Evolutionary conservation across 2,329 filamentous ascomycete species (phyloP), one percentile per base, ranked within the genome.

Genomic region (Nemania sp.): DNA sequence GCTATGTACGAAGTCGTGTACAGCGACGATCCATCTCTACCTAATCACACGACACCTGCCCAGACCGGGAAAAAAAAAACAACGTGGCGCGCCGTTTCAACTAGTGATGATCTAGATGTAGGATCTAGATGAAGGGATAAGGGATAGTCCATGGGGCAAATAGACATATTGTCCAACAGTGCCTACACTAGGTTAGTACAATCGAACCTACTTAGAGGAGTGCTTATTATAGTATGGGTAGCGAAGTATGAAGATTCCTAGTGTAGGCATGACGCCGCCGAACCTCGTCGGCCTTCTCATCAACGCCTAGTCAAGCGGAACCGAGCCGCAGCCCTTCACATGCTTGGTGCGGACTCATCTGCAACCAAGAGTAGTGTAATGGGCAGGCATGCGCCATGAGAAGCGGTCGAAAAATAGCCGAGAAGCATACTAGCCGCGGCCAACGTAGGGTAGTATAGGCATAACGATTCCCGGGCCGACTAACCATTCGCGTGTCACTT

Each of bases 21-120:
- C 3, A 21, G 7, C 25, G 7, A 29, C 17, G n/a, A 2, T 32
- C 29, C 21, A 48, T 39, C 5, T 39, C 35, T 39, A 39, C 35
- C 35, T 50, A 21, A 42, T 58, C 54, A 58, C 49, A 45, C 54
- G 59, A 61, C 43, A 57, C 17, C 29, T 12, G 18, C 25, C 25
- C 25, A 29, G 25, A 3, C 7, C 25, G 25, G 25, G 7, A 29
- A 3, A 29, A 20, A 15, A 5, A 35, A 37, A 34, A 47, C 29
- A 50, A 54, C 29, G 37, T 52, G 48, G 48, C 48, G 34, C 21
- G n/a, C 46, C 34, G 13, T 40, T 42, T 13, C 18, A 12, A n/a
- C 40, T 50, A 18, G 35, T 18, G 9, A 35, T 32, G 15, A 32
- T 47, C 34, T 21, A 46, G 20, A 37, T 42, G 25, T 3, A 29